Conservation (phyloP, 176 grass and related monocot species). For the Thalia dealbata region DNA sequence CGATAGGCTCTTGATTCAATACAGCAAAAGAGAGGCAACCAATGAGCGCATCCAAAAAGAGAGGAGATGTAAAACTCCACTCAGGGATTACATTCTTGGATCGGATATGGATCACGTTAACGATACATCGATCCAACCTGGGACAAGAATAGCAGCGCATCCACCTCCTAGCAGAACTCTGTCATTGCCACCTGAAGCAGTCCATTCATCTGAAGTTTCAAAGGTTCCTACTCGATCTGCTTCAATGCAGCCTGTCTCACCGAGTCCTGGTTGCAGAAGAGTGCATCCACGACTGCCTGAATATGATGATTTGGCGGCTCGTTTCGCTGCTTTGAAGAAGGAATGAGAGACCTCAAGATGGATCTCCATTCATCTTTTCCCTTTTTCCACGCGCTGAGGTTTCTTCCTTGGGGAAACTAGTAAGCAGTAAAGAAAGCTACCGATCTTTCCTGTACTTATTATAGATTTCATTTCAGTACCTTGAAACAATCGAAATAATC, state of each 20-base stretch:
- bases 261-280: constrained; percentile 19
- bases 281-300: constrained; percentile 41
- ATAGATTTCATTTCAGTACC: too few species aligned
- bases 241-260: constrained; percentile 41
- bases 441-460: not conserved
- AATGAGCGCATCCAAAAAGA: constrained; percentile 21
- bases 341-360: constrained; percentile 18
- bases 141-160: constrained; percentile 1
- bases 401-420: not conserved
- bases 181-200: constrained; percentile 29
- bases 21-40: constrained; percentile 66
- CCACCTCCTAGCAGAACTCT: constrained; percentile 31
- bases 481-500: not conserved
- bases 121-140: not conserved
- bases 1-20: constrained; percentile 78
- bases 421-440: not conserved
- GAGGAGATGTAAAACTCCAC: constrained; percentile 12
- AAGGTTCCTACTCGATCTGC: constrained; percentile 26
- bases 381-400: not conserved
- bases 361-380: not conserved
- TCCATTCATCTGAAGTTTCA: not conserved
- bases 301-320: constrained; percentile 46
- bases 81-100: constrained; percentile 21
- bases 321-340: constrained; percentile 37
- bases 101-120: not conserved